These are phyloP conservation scores for Zangia roseola DNA, from an alignment of 768 basidiomycete genomes.

Conservation along the genomic window DNA sequence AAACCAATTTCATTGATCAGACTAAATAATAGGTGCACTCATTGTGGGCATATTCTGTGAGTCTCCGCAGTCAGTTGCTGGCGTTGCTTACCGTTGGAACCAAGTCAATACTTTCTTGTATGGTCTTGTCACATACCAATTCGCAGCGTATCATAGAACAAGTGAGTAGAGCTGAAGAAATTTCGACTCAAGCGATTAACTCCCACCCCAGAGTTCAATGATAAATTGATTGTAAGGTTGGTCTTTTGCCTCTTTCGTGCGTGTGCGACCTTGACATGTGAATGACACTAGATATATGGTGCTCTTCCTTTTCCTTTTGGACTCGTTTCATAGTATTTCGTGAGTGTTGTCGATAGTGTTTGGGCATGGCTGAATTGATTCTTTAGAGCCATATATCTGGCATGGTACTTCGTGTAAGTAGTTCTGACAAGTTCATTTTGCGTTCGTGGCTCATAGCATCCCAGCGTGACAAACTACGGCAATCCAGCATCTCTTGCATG, in stretches of 20 bases:
- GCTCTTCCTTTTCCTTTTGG: constrained; percentile 11
- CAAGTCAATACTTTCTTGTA: constrained; percentile 26
- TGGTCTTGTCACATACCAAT: constrained; percentile 43
- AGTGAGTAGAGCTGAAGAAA: neutral
- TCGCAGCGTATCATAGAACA: constrained; percentile 36
- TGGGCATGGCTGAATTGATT: neutral
- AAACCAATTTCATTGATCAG: neutral
- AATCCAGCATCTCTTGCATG: constrained; percentile 12
- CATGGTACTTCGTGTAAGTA: constrained; percentile 11
- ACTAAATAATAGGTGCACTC: constrained; percentile 12
- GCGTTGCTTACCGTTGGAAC: too few relatives aligned
- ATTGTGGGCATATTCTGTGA: too few relatives aligned
- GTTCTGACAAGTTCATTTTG: neutral
- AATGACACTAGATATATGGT: constrained; percentile 9
- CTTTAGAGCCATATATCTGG: constrained; percentile 13
- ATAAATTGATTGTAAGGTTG: constrained; percentile 6
- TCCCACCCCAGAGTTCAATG: constrained; percentile 11
- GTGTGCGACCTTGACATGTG: neutral
- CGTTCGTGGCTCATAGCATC: neutral
- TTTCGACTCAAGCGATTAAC: neutral
- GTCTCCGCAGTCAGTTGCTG: too few relatives aligned
- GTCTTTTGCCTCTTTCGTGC: neutral
- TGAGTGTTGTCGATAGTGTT: neutral
- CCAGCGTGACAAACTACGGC: constrained; percentile 13
- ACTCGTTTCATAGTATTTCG: constrained; percentile 14